Evolutionary conservation across 2,329 filamentous ascomycete species (phyloP).

Genomic region (Aspergillus sp.): DNA sequence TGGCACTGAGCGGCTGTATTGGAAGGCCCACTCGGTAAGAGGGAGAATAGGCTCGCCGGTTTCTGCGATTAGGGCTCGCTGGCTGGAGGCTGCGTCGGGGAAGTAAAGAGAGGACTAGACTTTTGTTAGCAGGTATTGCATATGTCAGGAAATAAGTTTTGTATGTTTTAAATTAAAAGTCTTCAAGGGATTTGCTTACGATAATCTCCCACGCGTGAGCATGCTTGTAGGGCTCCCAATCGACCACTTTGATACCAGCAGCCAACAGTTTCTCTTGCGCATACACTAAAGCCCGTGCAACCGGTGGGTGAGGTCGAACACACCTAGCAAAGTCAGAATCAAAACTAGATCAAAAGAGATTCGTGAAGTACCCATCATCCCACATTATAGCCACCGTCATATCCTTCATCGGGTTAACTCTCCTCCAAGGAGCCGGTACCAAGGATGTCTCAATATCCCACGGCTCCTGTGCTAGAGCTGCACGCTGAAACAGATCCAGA

Average conservation of each 20-base stretch:
- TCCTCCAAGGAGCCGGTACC: conserved; percentile 48
- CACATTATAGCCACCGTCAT: conserved; percentile 63
- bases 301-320: conserved; percentile 68
- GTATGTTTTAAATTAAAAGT: no score
- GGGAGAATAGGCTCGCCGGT: conserved; percentile 52
- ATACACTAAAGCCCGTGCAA: conserved; percentile 49
- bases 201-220: conserved; percentile 40
- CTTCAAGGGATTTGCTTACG: conserved; percentile 24
- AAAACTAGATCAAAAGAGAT: background rate
- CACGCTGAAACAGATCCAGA: conserved; percentile 45
- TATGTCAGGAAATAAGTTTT: no score
- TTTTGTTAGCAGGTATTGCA: conserved; percentile 22
- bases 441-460: conserved; percentile 50
- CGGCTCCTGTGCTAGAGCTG: conserved; percentile 44
- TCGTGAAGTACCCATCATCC: conserved; percentile 57
- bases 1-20: conserved; percentile 27
- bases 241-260: conserved; percentile 50
- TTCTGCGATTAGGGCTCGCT: conserved; percentile 38
- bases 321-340: conserved; percentile 38
- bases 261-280: conserved; percentile 39
- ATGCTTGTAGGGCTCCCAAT: conserved; percentile 43
- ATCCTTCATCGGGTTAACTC: conserved; percentile 25
- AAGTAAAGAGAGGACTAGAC: conserved; percentile 51
- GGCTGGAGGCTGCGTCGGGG: conserved; percentile 47
- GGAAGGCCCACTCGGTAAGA: conserved; percentile 48